Base-by-base conservation (phyloP, 2,329 filamentous ascomycete species). In the Diaporthe aspalathi region DNA sequence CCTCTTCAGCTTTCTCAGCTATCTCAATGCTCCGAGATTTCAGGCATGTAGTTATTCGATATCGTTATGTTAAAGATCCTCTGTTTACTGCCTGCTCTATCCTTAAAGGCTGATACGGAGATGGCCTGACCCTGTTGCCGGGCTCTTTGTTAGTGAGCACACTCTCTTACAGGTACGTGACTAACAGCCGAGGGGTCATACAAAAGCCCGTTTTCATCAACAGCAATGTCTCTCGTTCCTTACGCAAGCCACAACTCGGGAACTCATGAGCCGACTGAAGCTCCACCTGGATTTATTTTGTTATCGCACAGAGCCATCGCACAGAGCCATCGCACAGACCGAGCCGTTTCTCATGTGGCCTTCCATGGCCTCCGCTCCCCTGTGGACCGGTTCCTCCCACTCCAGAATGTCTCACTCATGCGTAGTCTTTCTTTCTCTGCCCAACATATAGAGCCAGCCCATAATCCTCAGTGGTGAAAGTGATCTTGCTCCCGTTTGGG, bases 401-500 rank as follows among this genome's bases (percentile, higher is more conserved):
- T n/a, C n/a, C n/a, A n/a, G n/a, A 5, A 32, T 32, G 5, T 32
- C 50, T 5, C 17, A 29, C 11, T 71, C 71, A 80, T 52, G 80
- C 74, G 53, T 76, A 76, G 24, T 73, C 78, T 50, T 80, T 76
- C 73, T 81, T 81, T 60, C 83, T 77, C 75, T 83, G 82, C 1
- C 84, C 84, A 32, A 78, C 78, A 77, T 84, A 92, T 75, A 92
- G 92, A 1, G 86, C 90, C 76, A 91, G 78, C 0, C 90, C 90
- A 75, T 88, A 89, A 71, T 87, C 85, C 45, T 85, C 83, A 14
- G 90, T 92, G 2, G 84, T 87, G 73, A 93, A 93, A 0, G 90
- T 92, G 75, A 93, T 91, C 72, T 86, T 91, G 1, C 85, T 79
- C 1, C 91, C 91, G 79, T 89, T 90, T 73, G 90, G 90, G 77